A percentile compares a stretch with the other conserved stretches of the same genome.
These are phyloP conservation scores for Trametes polyzona DNA, from an alignment of 1,284 basidiomycete genomes.

Conservation along the genomic window DNA sequence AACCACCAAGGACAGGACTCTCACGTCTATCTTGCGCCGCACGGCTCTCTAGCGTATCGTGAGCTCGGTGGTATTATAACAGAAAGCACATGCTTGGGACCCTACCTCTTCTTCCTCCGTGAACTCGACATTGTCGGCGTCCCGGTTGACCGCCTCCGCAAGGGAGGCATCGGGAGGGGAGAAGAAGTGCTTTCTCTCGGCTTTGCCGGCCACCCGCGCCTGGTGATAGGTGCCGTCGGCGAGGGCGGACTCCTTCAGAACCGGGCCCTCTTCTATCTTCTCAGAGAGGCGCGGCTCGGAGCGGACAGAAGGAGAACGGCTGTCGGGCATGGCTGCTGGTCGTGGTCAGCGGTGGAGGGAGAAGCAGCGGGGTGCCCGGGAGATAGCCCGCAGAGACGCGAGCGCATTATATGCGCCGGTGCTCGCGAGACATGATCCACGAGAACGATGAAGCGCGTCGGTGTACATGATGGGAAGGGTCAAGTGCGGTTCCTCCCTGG, in stretches of 20 bases:
- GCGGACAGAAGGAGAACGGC: conserved; percentile 3
- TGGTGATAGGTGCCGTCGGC: conserved; percentile 36
- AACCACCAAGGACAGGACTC: conserved; percentile 51
- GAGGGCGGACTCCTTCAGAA: conserved; percentile 9
- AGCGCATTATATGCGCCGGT: conserved; percentile 1
- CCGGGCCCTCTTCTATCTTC: conserved; percentile 15
- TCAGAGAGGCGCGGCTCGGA: conserved; percentile 1
- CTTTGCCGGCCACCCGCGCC: conserved; percentile 20
- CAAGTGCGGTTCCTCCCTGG: conserved; percentile 9
- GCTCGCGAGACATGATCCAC: conserved; percentile 1
- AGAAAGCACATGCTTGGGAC: too few species aligned
- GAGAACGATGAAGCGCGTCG: not conserved
- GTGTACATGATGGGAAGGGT: conserved; percentile 16
- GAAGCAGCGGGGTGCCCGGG: not conserved
- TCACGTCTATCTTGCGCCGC: conserved; percentile 50
- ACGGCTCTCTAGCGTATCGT: conserved; percentile 42
- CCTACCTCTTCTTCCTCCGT: conserved; percentile 51
- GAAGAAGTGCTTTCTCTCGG: conserved; percentile 44
- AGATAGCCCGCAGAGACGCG: not conserved
- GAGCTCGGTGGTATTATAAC: too few species aligned
- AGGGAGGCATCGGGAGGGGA: conserved; percentile 45
- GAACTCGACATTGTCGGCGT: conserved; percentile 51
- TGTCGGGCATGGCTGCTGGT: not conserved
- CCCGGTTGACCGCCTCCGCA: conserved; percentile 53
- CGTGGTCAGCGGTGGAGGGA: not conserved